Evolutionary conservation across 257 asterid genomes (phyloP).

Genomic region (Buddleja alternifolia): DNA sequence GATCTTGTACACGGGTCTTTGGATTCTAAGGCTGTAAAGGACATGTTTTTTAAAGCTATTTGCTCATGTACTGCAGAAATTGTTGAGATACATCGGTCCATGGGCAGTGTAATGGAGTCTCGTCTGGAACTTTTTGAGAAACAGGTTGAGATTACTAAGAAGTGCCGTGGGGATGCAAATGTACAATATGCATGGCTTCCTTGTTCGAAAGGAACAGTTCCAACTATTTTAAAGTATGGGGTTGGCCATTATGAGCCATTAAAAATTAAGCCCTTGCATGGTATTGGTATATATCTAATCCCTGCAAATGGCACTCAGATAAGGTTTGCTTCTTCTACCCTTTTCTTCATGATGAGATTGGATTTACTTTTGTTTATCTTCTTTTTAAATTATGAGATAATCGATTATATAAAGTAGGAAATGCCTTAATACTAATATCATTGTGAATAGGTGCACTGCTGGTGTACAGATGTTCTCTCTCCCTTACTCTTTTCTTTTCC

Average conservation of each 20-base stretch:
- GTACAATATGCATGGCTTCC: slow-evolving; percentile 90
- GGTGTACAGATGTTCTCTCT: neutral
- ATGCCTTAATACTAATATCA: slow-evolving; percentile 7
- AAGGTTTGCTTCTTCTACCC: slow-evolving; percentile 55
- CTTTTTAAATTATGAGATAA: neutral
- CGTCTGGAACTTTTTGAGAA: slow-evolving; percentile 75
- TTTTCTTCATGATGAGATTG: neutral
- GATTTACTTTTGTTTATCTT: neutral
- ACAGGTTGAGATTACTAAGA: slow-evolving; percentile 66
- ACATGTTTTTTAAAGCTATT: slow-evolving; percentile 56
- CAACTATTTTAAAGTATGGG: slow-evolving; percentile 63
- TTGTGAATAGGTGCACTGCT: slow-evolving; percentile 15
- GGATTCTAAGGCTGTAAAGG: slow-evolving; percentile 43
- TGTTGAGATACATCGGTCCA: slow-evolving; percentile 47
- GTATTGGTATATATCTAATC: slow-evolving; percentile 68
- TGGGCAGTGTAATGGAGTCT: slow-evolving; percentile 44
- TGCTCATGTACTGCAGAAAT: slow-evolving; percentile 43
- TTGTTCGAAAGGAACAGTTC: slow-evolving; percentile 53
- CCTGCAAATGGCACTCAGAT: slow-evolving; percentile 70
- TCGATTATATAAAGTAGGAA: neutral
- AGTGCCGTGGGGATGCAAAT: slow-evolving; percentile 72
- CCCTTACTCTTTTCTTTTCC: neutral
- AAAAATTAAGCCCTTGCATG: slow-evolving; percentile 43
- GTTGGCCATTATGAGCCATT: slow-evolving; percentile 49
- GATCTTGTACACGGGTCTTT: slow-evolving; percentile 33